Conservation (phyloP, 139 green algal genomes). For the Microglena sp. region DNA sequence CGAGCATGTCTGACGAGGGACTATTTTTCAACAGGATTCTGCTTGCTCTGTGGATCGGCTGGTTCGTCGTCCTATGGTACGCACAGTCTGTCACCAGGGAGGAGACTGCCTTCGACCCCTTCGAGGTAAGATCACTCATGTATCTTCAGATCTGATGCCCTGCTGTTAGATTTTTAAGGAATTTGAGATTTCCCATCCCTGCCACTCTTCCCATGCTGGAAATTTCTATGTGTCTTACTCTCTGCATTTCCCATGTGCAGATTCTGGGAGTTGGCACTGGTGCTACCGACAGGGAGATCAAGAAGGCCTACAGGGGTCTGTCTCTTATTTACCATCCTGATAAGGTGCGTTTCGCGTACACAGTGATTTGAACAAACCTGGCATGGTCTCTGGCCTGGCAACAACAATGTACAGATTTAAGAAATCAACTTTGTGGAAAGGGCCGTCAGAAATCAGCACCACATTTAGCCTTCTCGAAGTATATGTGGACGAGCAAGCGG, state of each 20-base stretch:
- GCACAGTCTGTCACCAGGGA: conserved; percentile 32
- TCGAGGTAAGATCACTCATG: too few relatives aligned
- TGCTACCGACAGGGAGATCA: conserved; percentile 64
- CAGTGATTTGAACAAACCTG: background rate
- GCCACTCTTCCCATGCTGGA: too few relatives aligned
- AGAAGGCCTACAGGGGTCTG: conserved; percentile 69
- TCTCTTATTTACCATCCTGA: conserved; percentile 79
- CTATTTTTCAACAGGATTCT: conserved; percentile 54
- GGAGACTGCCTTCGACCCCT: conserved; percentile 76
- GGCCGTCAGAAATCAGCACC: too few relatives aligned
- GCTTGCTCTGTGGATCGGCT: conserved; percentile 45
- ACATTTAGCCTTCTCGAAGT: too few relatives aligned
- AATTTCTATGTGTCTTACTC: too few relatives aligned
- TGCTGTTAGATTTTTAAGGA: too few relatives aligned
- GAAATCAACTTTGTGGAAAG: background rate
- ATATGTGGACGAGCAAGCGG: too few relatives aligned
- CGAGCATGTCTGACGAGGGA: too few relatives aligned
- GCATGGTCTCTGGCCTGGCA: background rate
- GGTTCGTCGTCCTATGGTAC: conserved; percentile 41
- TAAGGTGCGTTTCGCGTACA: conserved; percentile 39
- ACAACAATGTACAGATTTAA: background rate
- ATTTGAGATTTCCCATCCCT: too few relatives aligned
- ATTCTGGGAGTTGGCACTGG: conserved; percentile 59
- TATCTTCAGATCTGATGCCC: too few relatives aligned
- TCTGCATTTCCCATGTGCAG: too few relatives aligned